Percentiles rank a stretch among this genome's conserved stretches.
Conservation (phyloP, 2,329 filamentous ascomycete species). For the Neopestalotiopsis sp. region DNA sequence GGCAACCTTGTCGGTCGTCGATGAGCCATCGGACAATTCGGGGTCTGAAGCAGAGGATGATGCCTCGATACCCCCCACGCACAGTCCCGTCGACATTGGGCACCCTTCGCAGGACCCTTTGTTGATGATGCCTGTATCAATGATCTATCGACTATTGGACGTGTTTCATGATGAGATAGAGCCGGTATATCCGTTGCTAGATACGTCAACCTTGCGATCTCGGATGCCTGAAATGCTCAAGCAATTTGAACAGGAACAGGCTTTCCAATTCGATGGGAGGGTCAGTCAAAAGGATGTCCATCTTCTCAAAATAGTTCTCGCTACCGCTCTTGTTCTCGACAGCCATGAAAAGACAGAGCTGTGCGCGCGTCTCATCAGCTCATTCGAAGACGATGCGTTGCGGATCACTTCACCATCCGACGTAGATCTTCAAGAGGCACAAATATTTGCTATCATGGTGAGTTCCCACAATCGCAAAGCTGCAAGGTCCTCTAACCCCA, state of each 20-base stretch:
- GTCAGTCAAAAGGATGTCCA: slow-evolving; percentile 13
- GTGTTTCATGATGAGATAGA: slow-evolving; percentile 9
- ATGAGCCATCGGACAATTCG: slow-evolving; percentile 1
- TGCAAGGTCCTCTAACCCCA: neutral
- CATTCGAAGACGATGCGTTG: slow-evolving; percentile 10
- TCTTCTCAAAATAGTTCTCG: slow-evolving; percentile 13
- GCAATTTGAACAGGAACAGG: neutral
- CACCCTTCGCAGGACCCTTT: slow-evolving; percentile 9
- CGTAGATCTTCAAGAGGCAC: slow-evolving; percentile 10
- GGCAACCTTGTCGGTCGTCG: slow-evolving; percentile 4
- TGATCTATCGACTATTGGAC: slow-evolving; percentile 4
- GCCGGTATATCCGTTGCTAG: slow-evolving; percentile 11
- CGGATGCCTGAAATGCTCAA: slow-evolving; percentile 3
- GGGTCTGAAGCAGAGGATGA: neutral
- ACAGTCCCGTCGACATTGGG: neutral
- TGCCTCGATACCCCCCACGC: neutral
- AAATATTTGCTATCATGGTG: slow-evolving; percentile 15
- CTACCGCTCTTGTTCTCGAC: slow-evolving; percentile 10
- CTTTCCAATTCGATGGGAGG: neutral
- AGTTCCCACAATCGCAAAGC: neutral
- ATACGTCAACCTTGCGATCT: neutral
- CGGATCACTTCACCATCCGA: slow-evolving; percentile 7
- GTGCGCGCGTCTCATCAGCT: slow-evolving; percentile 1
- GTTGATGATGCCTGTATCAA: neutral
- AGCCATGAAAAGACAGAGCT: slow-evolving; percentile 13